Evolutionary conservation across 352 stramenopile genomes (phyloP), one percentile per base, ranked within the genome.

Genomic region (Phytophthora ohioensis): DNA sequence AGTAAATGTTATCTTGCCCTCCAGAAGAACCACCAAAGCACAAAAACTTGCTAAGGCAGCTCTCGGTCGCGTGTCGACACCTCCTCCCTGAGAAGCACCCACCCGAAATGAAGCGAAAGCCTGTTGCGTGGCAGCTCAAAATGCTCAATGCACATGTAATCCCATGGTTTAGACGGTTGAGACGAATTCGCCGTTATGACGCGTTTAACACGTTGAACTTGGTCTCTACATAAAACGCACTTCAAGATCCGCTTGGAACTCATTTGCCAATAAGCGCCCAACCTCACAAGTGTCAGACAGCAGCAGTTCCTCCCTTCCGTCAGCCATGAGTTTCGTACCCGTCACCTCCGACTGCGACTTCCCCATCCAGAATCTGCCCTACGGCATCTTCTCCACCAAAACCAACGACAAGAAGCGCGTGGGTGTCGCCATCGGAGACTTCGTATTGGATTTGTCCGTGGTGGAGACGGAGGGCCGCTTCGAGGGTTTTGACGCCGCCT

Each of bases 301-400:
- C 21, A 27, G 21, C 21, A 27, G 21, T 38, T 63, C 51, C 15
- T 53, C 8, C 48, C 46, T 43, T 47, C 34, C 17, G 36, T 15
- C 12, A 69, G 30, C 68, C 69, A 73, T 72, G 34, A 92, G 85
- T 54, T 95, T 95, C 66, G 70, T 95, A 8, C 42, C 69, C 15
- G 82, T 92, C 47, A 32, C 80, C 36, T 45, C 78, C 36, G 80
- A 91, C 41, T 81, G 74, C 64, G 85, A 99, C 76, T 99, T 99
- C 70, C 91, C 96, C 30, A 87, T 98, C 56, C 83, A 97, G 64
- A 99, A 99, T 81, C 83, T 99, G 57, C 96, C 96, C 17, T 99
- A 98, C 82, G 96, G 97, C 46, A 81, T 99, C 13, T 98, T 98
- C 75, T 98, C 90, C 31, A 88, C 81, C 65, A 83, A 80, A 57